phyloP scores from a whole-genome alignment of 2,329 filamentous ascomycete genomes.

The Cladosporium sphaerospermum region DNA sequence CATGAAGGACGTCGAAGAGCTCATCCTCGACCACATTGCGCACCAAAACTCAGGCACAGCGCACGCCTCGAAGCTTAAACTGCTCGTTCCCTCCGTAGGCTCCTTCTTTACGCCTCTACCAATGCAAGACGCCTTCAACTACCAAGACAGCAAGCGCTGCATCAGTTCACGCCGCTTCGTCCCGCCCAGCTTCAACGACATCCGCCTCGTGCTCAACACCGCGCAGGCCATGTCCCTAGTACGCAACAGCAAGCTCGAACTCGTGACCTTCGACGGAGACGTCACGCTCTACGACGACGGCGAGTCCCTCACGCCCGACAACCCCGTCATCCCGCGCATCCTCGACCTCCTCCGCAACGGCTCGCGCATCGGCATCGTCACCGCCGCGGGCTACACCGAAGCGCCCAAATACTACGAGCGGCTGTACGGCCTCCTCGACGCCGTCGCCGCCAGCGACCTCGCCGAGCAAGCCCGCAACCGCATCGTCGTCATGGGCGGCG shows the following conservation, averaged over 20 bases:
- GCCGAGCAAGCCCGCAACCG: slow-evolving; percentile 64
- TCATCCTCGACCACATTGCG: slow-evolving; percentile 84
- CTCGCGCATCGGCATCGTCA: slow-evolving; percentile 89
- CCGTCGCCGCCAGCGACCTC: slow-evolving; percentile 60
- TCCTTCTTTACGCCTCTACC: slow-evolving; percentile 86
- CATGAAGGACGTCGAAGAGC: slow-evolving; percentile 83
- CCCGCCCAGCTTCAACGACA: slow-evolving; percentile 93
- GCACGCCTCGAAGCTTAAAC: slow-evolving; percentile 80
- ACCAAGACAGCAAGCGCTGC: slow-evolving; percentile 76
- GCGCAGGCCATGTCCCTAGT: slow-evolving; percentile 92
- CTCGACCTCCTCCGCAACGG: slow-evolving; percentile 67
- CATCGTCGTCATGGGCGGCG: slow-evolving; percentile 87
- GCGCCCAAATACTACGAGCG: slow-evolving; percentile 80
- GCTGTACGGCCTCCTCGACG: slow-evolving; percentile 78
- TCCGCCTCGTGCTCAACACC: slow-evolving; percentile 87
- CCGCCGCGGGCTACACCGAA: slow-evolving; percentile 89
- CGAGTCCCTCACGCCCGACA: slow-evolving; percentile 65
- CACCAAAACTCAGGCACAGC: slow-evolving; percentile 61
- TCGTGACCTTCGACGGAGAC: slow-evolving; percentile 96
- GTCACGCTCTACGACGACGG: slow-evolving; percentile 88
- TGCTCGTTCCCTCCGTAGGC: slow-evolving; percentile 86
- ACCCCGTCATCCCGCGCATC: slow-evolving; percentile 66
- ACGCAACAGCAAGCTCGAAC: slow-evolving; percentile 62
- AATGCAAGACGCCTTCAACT: slow-evolving; percentile 83
- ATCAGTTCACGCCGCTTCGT: slow-evolving; percentile 92